Evolutionary conservation across 2,329 filamentous ascomycete species (phyloP), one percentile per base, ranked within the genome.

Genomic region (Exophiala sideris): DNA sequence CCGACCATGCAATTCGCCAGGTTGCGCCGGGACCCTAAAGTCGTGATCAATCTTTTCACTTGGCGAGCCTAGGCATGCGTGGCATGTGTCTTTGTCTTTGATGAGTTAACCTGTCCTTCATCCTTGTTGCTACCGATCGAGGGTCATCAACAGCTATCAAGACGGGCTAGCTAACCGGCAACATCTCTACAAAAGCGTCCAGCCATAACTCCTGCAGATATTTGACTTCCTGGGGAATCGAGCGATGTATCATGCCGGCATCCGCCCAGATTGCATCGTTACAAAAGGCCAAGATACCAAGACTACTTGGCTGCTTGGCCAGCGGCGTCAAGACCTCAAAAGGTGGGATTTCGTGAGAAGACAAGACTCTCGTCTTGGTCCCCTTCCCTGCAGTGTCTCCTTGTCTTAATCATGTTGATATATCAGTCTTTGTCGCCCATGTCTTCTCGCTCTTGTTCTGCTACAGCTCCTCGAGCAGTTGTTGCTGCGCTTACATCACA

Each of bases 371-470:
- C 12, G 48, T 55, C 54, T 45, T 50, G 52, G 45, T 33, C 49
- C 48, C 54, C 32, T 18, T 49, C 29, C 48, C 40, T 45, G 48
- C 34, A 42, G 32, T 50, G 47, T 48, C 42, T 45, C 51, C 39
- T 54, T 48, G 45, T 52, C 45, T 39, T 32, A 55, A 57, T 54
- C 54, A 57, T 57, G 51, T 50, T 53, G 54, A 39, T 60, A 53
- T 57, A 38, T 57, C 50, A 48, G 32, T 48, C 35, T 53, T 38
- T 38, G 47, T 32, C 55, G 50, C 54, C 51, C 57, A 57, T 60
- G 57, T 56, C 48, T 45, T 41, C 54, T 52, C 49, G 32, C 32
- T 33, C 45, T 46, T 39, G 45, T 50, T 47, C 44, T 45, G 38
- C 48, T 49, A 53, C 46, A 59, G 38, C 35, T 53, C 36, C 45